A percentile compares a stretch with the other conserved stretches of the same genome.
These are phyloP conservation scores for Xylariaceae sp. DNA, from an alignment of 2,329 filamentous ascomycete genomes.

Conservation along the genomic window DNA sequence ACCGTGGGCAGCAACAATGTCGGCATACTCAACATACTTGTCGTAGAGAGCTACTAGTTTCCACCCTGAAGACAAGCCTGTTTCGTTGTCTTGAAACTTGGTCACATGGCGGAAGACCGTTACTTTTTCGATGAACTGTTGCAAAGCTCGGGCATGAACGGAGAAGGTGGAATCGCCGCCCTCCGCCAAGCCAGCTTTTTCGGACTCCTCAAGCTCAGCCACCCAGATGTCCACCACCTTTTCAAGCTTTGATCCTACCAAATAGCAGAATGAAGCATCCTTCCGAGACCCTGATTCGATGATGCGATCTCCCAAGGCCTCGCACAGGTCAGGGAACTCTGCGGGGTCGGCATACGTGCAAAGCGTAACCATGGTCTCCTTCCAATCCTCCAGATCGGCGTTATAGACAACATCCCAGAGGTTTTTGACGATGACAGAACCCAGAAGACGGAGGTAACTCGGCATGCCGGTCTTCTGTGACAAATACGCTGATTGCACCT, in stretches of 20 bases:
- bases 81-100: constrained; percentile 80
- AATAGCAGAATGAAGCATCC: constrained; percentile 93
- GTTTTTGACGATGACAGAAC: constrained; percentile 92
- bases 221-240: constrained; percentile 97
- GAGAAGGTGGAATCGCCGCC: constrained; percentile 80
- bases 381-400: constrained; percentile 89
- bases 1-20: constrained; percentile 87
- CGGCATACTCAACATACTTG: constrained; percentile 95
- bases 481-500: constrained; percentile 88
- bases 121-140: constrained; percentile 97
- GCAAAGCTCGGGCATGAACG: constrained; percentile 80
- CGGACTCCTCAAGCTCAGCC: constrained; percentile 78
- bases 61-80: constrained; percentile 70
- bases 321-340: constrained; percentile 92
- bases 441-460: constrained; percentile 86
- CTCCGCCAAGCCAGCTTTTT: constrained; percentile 68
- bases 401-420: constrained; percentile 98
- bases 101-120: constrained; percentile 93
- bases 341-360: constrained; percentile 91
- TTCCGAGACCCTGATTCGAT: constrained; percentile 74
- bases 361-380: constrained; percentile 90
- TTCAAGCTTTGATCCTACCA: constrained; percentile 93
- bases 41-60: constrained; percentile 85
- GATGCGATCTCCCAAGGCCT: constrained; percentile 88
- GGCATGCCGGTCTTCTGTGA: constrained; percentile 76